These are phyloP conservation scores for Fusarium veterinarium DNA, from an alignment of 2,329 filamentous ascomycete species.

Conservation along the genomic window DNA sequence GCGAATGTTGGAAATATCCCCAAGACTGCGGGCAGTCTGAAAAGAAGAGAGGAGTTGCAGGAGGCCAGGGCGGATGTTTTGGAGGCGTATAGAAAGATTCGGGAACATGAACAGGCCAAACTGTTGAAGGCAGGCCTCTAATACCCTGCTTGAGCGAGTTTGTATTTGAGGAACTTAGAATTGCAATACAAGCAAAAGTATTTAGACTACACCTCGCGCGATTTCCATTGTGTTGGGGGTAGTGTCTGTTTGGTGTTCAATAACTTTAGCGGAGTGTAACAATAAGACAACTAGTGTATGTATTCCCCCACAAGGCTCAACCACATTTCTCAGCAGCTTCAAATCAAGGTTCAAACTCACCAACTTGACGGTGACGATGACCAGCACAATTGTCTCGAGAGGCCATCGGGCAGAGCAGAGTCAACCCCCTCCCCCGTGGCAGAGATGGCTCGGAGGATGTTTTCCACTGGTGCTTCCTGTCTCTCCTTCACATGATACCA, in stretches of 20 bases:
- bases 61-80: slow-evolving; percentile 50
- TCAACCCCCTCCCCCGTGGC: no score
- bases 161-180: not conserved
- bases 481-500: not conserved
- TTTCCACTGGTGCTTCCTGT: not conserved
- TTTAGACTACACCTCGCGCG: not conserved
- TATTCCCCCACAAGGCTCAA: no score
- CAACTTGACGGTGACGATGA: not conserved
- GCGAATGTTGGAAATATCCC: slow-evolving; percentile 53
- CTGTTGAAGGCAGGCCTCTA: slow-evolving; percentile 28
- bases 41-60: slow-evolving; percentile 55
- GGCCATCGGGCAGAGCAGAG: not conserved
- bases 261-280: not conserved
- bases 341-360: not conserved
- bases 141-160: slow-evolving; percentile 11
- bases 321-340: not conserved
- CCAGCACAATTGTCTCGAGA: not conserved
- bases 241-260: not conserved
- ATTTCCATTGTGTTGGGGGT: not conserved
- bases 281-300: not conserved
- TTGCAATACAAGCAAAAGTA: not conserved
- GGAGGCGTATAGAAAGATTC: slow-evolving; percentile 54
- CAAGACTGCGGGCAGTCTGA: slow-evolving; percentile 54
- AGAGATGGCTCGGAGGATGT: not conserved
- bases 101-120: slow-evolving; percentile 53